Evolutionary conservation across 176 grass and related monocot species (phyloP), one percentile per base, ranked within the genome.

Genomic region (Canna indica): DNA sequence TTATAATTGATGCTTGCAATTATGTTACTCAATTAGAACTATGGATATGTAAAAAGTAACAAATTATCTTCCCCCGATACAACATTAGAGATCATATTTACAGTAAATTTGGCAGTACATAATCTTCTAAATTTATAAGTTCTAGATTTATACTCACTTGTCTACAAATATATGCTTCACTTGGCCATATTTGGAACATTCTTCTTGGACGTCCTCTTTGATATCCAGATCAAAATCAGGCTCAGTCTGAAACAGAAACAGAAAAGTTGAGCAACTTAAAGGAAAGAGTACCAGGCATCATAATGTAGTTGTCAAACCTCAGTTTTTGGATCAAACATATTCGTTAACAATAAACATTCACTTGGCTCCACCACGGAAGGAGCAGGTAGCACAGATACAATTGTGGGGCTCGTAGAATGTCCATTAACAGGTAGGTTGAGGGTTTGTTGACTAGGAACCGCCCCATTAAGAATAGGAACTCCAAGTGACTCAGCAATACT

Each of bases 171-270:
- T 75, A 20, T 75, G 72, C 13, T 75, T 75, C 14, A 63, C 36
- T 63, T 2, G 56, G 17, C 72, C 72, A 47, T 46, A 62, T 11
- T 75, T 75, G 7, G 72, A 75, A 30, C 72, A 75, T 63, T 75
- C 72, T 46, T 75, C 72, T 45, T 75, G 72, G 53, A 75, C 72
- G 18, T 75, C 72, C 22, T 75, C 72, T 47, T 75, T 75, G 15
- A 75, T 75, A 30, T 75, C 72, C 39, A 75, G 46, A 75, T 75
- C 72, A 62, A 62, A 75, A 63, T 75, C 72, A 13, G 72, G 72
- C 58, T 75, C 72, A 14, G 58, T 75, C 72, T 75, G 56, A 36
- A 66, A 36, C 16, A 36, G 0, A 64, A 65, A 36, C 16, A 36
- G 0, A 56, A 34, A 24, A 36, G 9, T 36, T 50, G 3, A 48